Evolutionary conservation across 305 asterid species (phyloP).

Genomic region (Salvia sclarea): DNA sequence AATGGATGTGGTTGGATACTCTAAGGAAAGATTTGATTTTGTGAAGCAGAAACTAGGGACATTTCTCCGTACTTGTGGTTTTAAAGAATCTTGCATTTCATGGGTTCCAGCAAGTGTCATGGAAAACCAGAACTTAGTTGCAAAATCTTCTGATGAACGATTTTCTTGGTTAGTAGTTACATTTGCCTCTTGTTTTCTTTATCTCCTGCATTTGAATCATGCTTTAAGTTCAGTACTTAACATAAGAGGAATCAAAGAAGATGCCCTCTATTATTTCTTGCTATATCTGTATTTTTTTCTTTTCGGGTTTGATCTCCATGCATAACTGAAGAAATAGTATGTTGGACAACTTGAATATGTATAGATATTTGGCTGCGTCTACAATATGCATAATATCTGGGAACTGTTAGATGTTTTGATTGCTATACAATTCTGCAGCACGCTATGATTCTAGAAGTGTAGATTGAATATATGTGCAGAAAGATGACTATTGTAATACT

Average conservation of each 20-base stretch:
- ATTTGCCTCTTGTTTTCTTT: constrained; percentile 9
- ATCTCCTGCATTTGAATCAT: constrained; percentile 3
- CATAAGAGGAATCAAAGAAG: constrained; percentile 10
- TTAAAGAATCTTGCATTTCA: constrained; percentile 69
- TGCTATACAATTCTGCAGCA: constrained; percentile 11
- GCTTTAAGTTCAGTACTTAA: neutral
- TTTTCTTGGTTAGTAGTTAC: constrained; percentile 71
- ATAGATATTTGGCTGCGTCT: neutral
- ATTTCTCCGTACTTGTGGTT: constrained; percentile 80
- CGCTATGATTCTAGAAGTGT: neutral
- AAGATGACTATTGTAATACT: neutral
- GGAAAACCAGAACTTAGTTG: constrained; percentile 86
- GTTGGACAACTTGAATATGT: constrained; percentile 19
- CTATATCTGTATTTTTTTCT: constrained; percentile 11
- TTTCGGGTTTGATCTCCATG: constrained; percentile 20
- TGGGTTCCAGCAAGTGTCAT: constrained; percentile 96
- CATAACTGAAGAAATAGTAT: constrained; percentile 5
- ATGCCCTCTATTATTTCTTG: neutral
- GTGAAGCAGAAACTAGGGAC: constrained; percentile 75
- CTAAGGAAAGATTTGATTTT: constrained; percentile 73
- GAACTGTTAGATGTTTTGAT: neutral
- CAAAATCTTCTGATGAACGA: constrained; percentile 59
- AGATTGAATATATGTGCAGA: neutral
- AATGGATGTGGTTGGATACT: constrained; percentile 89
- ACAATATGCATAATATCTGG: constrained; percentile 14